Conservation (phyloP, 2,329 filamentous ascomycete genomes). For the Aspergillus neotritici region DNA sequence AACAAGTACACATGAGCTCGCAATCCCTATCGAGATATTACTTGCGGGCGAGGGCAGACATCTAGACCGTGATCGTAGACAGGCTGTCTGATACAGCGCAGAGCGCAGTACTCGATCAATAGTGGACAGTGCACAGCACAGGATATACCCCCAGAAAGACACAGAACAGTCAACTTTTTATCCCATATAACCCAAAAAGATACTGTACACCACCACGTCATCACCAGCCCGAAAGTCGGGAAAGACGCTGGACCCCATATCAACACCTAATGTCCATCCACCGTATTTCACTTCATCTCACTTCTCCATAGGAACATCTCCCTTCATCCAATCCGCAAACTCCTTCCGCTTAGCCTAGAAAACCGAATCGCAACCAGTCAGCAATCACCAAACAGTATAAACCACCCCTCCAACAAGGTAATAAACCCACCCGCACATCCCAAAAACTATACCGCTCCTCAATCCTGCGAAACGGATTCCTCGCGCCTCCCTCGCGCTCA, state of each 20-base stretch:
- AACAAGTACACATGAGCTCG: too few species aligned
- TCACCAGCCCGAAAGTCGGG: too few species aligned
- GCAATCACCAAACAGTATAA: not conserved
- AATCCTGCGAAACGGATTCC: slow-evolving; percentile 72
- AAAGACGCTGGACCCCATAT: not conserved
- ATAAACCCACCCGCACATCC: slow-evolving; percentile 66
- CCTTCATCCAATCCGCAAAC: slow-evolving; percentile 67
- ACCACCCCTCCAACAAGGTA: not conserved
- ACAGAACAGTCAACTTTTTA: too few species aligned
- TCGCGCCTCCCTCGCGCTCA: slow-evolving; percentile 60
- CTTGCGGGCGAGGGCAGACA: too few species aligned
- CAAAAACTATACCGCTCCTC: slow-evolving; percentile 80
- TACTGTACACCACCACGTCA: too few species aligned
- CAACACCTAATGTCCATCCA: not conserved
- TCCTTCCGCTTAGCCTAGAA: slow-evolving; percentile 60
- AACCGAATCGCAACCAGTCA: slow-evolving; percentile 13
- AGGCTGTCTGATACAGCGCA: too few species aligned
- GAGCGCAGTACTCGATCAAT: too few species aligned
- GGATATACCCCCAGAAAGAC: too few species aligned
- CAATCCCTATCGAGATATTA: too few species aligned
- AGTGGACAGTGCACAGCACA: too few species aligned
- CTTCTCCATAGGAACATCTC: slow-evolving; percentile 29
- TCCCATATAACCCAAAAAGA: too few species aligned
- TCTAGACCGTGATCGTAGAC: too few species aligned
- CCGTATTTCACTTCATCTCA: slow-evolving; percentile 9